Conservation (phyloP, 805 yeast genomes). For the Suhomyces prunicola region DNA sequence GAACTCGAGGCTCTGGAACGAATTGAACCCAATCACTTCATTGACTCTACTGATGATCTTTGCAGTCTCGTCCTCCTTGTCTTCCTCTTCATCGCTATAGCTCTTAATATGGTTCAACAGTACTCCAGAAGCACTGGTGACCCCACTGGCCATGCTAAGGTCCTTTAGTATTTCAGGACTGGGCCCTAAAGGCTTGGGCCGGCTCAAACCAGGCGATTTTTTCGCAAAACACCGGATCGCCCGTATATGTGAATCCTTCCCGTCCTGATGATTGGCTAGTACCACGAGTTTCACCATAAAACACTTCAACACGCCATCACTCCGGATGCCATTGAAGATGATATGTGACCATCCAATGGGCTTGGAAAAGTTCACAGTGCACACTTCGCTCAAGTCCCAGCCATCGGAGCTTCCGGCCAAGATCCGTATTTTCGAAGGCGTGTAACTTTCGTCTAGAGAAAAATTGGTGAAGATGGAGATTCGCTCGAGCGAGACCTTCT, state of each 20-base stretch:
- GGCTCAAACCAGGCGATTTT: constrained; percentile 15
- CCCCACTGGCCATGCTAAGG: constrained; percentile 24
- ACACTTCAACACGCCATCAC: constrained; percentile 60
- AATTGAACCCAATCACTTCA: constrained; percentile 40
- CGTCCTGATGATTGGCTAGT: constrained; percentile 83
- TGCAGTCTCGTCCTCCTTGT: constrained; percentile 20
- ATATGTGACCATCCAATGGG: constrained; percentile 81
- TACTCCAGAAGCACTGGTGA: constrained; percentile 24
- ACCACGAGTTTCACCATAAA: constrained; percentile 62
- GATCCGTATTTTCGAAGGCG: constrained; percentile 69
- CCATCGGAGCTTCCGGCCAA: constrained; percentile 72
- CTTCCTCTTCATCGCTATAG: constrained; percentile 7
- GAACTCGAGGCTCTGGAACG: constrained; percentile 37
- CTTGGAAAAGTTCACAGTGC: constrained; percentile 53
- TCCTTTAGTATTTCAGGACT: constrained; percentile 4
- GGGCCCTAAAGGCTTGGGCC: not conserved
- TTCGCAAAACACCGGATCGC: constrained; percentile 58
- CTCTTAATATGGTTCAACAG: constrained; percentile 19
- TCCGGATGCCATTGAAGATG: constrained; percentile 51
- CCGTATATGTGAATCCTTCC: constrained; percentile 90
- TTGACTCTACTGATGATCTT: constrained; percentile 31
- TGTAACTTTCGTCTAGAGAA: constrained; percentile 81
- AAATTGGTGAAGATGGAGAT: constrained; percentile 71
- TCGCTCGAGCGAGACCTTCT: constrained; percentile 64
- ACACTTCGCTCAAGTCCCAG: constrained; percentile 70